These are phyloP conservation scores for Ophiostoma perfectum DNA, from an alignment of 2,329 filamentous ascomycete species.

Conservation along the genomic window DNA sequence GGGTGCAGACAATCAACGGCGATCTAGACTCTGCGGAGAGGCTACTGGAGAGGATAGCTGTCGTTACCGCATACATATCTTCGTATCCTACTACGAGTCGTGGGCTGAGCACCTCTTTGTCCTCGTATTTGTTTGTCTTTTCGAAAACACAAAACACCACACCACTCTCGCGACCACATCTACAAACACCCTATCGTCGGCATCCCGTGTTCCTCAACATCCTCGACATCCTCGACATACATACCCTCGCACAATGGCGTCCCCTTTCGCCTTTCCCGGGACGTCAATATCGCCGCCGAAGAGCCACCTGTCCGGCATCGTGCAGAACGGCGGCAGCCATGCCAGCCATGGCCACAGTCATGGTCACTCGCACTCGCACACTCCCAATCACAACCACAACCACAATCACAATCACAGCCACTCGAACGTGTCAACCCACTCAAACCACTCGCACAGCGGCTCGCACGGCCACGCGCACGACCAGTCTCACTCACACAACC, in stretches of 20 bases:
- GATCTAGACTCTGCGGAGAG: neutral
- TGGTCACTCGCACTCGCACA: constrained; percentile 31
- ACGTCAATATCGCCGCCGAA: constrained; percentile 43
- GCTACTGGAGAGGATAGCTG: neutral
- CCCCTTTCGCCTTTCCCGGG: constrained; percentile 48
- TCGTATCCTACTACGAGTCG: too few relatives aligned
- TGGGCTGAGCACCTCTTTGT: neutral
- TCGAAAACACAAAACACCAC: too few relatives aligned
- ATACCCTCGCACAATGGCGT: constrained; percentile 41
- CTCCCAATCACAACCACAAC: constrained; percentile 28
- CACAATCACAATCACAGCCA: constrained; percentile 38
- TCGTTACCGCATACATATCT: neutral
- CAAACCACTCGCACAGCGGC: constrained; percentile 6
- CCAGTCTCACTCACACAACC: constrained; percentile 28
- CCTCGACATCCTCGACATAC: neutral
- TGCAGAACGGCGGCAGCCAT: constrained; percentile 34
- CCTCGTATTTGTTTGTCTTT: neutral
- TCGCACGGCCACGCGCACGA: constrained; percentile 35
- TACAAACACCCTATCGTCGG: neutral
- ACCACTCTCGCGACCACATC: too few relatives aligned
- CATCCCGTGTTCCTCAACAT: neutral
- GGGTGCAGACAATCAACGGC: neutral
- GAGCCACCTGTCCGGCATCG: constrained; percentile 33
- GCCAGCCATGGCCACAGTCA: constrained; percentile 31
- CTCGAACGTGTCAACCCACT: constrained; percentile 26